Evolutionary conservation across 106 monocot genomes (phyloP), one percentile per base, ranked within the genome.

Genomic region (Acorus gramineus): DNA sequence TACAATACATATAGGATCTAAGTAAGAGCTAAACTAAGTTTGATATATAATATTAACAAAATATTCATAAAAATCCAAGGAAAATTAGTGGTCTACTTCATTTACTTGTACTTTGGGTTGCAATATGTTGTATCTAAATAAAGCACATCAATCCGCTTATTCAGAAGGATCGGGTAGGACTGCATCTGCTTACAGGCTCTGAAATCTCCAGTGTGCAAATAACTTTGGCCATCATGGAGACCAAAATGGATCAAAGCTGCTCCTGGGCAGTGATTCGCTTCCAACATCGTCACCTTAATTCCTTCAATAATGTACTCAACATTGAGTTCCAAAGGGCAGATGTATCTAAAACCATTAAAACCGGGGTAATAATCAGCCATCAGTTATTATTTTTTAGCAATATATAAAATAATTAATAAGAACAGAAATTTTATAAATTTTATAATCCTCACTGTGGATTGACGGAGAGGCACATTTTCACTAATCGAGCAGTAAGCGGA

Each of bases 251-350:
- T 74, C 53, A 87, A 57, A 53, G 83, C 83, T 71, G 83, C 86
- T 68, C 86, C 86, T 50, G 86, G 86, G 68, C 86, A 87, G 61
- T 87, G 86, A 72, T 87, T 87, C 14, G 86, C 86, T 62, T 87
- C 86, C 55, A 87, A 66, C 66, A 83, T 11, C 7, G 69, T 87
- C 50, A 87, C 86, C 64, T 72, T 78, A 8, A 78, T 46, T 61
- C 83, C 86, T 50, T 80, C 80, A 46, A 87, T 83, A 14, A 64
- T 72, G 62, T 80, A 49, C 50, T 87, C 83, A 3, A 49, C 75
- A 43, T 77, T 71, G 71, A 83, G 74, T 66, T 87, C 83, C 69
- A 87, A 63, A 4, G 83, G 77, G 60, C 65, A 70, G 14, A 87
- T 77, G 46, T 79, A 79, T 48, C 86, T 87, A 72, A 28, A 64